phyloP scores from a whole-genome alignment of 495 filamentous ascomycete genomes.

The Hypoxylon cercidicola region DNA sequence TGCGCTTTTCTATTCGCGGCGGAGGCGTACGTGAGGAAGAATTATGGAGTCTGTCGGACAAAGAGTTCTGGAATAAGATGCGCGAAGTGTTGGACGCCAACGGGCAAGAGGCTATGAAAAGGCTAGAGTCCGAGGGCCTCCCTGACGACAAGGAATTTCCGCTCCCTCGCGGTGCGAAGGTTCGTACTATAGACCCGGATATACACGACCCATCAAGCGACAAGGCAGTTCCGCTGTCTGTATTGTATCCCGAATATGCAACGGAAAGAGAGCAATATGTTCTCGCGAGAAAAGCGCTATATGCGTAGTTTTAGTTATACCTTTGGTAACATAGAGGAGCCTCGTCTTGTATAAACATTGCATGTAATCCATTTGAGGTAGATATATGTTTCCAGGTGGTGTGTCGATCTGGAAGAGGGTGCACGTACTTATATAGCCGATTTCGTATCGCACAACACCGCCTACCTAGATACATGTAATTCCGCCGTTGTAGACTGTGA shows the following conservation, averaged over 20 bases:
- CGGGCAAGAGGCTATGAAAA: constrained; percentile 41
- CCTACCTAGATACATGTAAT: too few species aligned
- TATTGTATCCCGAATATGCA: constrained; percentile 46
- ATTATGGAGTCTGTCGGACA: constrained; percentile 52
- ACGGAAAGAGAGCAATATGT: constrained; percentile 50
- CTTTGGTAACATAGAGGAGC: too few species aligned
- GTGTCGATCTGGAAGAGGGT: too few species aligned
- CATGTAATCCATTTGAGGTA: too few species aligned
- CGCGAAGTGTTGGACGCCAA: constrained; percentile 42
- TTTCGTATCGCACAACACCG: too few species aligned
- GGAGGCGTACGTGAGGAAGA: constrained; percentile 43
- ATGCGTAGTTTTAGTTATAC: constrained; percentile 3
- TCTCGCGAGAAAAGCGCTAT: constrained; percentile 19
- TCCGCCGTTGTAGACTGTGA: background rate
- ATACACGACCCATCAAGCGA: constrained; percentile 32
- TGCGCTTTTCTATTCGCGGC: constrained; percentile 44
- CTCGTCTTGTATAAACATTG: too few species aligned
- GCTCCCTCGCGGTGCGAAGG: constrained; percentile 46
- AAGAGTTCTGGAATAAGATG: constrained; percentile 52
- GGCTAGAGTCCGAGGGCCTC: constrained; percentile 48
- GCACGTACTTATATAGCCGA: too few species aligned
- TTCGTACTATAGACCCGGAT: constrained; percentile 55
- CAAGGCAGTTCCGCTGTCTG: constrained; percentile 46
- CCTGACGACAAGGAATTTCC: constrained; percentile 44
- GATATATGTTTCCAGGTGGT: too few species aligned